Base-by-base conservation (phyloP, 192 early-diverging fungal genomes). In the Mortierella hygrophila region DNA sequence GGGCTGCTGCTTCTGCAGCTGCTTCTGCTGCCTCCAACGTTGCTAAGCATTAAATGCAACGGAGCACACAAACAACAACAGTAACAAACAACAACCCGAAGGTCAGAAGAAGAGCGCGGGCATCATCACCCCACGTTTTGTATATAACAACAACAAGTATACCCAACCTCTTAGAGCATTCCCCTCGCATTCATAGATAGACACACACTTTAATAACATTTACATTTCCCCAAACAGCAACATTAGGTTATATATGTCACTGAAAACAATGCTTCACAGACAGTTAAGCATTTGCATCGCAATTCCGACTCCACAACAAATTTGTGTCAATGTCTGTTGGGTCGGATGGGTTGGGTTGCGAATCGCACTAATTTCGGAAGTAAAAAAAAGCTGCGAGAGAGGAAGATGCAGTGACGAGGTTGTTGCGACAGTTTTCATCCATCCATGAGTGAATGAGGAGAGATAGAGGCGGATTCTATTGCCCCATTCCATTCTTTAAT, bases 21-120 rank as follows among this genome's bases (percentile, higher is more conserved):
- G 79, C 82, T 16, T 41, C 74, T 37, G 76, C 76, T 44, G 57
- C 57, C 7, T 63, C 44, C 32, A 60, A 63, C 32, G 35, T 71
- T 54, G 49, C 68, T 15, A 54, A 79, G 20, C 63, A 44, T 32
- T 73, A 57, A 68, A 72, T 2, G 23, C 41, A 11, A 41, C 40
- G 26, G 35, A 68, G 63, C 0, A 4, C 41, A 11, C 55, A 57
- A n/a, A 46, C 20, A 76, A 44, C 35, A 57, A 40, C 6, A 21
- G 63, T 20, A 21, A 9, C 5, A 29, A 38, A 52, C 15, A 69
- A 35, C 37, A 46, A 46, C 9, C 44, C 44, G 20, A 47, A 65
- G 46, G 65, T 49, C 55, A 15, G 75, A 41, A 41, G 38, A 76
- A 72, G 26, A 29, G 71, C 41, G 71, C 40, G 26, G 42, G 69